Evolutionary conservation across 1,139 yeast species (phyloP).

Genomic region (Blastobotrys malaysiensis): DNA sequence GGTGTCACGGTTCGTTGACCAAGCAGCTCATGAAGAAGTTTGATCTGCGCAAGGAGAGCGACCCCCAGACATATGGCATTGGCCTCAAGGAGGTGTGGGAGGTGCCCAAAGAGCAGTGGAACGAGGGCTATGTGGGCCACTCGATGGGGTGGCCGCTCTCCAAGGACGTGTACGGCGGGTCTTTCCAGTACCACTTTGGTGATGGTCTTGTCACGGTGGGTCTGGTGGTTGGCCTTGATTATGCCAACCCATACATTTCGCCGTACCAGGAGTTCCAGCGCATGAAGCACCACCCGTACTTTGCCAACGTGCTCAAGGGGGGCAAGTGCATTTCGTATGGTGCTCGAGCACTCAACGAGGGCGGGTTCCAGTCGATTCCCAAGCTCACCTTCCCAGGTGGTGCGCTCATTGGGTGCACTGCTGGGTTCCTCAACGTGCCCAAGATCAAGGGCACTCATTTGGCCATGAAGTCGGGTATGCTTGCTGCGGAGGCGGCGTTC

Average conservation of each 20-base stretch:
- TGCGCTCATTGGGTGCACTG: conserved; percentile 85
- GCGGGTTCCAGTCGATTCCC: conserved; percentile 91
- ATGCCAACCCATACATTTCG: conserved; percentile 86
- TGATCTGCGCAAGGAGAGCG: conserved; percentile 57
- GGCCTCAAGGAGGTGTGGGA: conserved; percentile 98
- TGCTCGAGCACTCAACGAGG: conserved; percentile 94
- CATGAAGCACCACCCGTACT: conserved; percentile 88
- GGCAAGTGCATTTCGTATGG: conserved; percentile 93
- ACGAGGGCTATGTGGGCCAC: conserved; percentile 79
- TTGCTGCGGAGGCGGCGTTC: conserved; percentile 85
- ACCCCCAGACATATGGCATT: conserved; percentile 87
- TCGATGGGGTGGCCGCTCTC: conserved; percentile 84
- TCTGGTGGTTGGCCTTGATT: conserved; percentile 85
- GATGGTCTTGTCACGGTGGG: conserved; percentile 89
- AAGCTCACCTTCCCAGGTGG: conserved; percentile 92
- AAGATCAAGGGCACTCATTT: conserved; percentile 98
- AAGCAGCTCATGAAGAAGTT: conserved; percentile 68
- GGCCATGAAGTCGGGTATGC: conserved; percentile 89
- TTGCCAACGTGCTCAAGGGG: conserved; percentile 67
- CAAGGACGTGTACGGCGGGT: conserved; percentile 82
- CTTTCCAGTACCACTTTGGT: conserved; percentile 95
- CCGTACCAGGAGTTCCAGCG: conserved; percentile 95
- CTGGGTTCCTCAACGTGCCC: conserved; percentile 96
- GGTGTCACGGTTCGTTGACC: conserved; percentile 91
- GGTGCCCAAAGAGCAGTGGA: conserved; percentile 77